These are phyloP conservation scores for Pyronema omphalodes DNA, from an alignment of 495 filamentous ascomycete species.

Conservation along the genomic window DNA sequence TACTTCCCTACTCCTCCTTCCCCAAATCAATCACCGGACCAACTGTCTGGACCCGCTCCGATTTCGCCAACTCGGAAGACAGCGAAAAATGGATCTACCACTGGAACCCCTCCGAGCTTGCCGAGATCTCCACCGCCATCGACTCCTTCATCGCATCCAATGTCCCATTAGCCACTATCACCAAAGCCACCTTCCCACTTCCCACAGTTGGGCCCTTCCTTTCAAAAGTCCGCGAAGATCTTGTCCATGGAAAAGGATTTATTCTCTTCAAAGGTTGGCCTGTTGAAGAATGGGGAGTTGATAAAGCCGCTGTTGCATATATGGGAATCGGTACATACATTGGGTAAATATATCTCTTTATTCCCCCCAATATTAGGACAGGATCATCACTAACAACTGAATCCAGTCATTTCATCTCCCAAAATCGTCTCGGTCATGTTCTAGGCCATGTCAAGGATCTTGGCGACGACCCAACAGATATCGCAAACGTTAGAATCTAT, in stretches of 20 bases:
- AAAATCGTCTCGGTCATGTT: constrained; percentile 76
- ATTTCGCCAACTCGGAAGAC: constrained; percentile 37
- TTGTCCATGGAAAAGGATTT: constrained; percentile 74
- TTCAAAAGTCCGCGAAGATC: constrained; percentile 40
- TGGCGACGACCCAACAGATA: constrained; percentile 61
- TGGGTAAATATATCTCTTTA: constrained; percentile 30
- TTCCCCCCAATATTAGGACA: neutral
- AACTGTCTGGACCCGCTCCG: constrained; percentile 61
- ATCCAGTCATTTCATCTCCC: constrained; percentile 49
- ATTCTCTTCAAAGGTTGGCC: constrained; percentile 77
- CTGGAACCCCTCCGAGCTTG: constrained; percentile 46
- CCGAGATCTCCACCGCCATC: constrained; percentile 45
- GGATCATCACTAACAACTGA: neutral
- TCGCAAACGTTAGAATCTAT: constrained; percentile 73
- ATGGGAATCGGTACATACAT: constrained; percentile 79
- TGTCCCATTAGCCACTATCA: constrained; percentile 54
- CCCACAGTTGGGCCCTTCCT: constrained; percentile 41
- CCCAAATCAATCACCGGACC: constrained; percentile 54
- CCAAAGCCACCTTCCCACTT: constrained; percentile 50
- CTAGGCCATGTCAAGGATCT: constrained; percentile 83
- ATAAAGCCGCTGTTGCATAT: constrained; percentile 70
- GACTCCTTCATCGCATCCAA: constrained; percentile 47
- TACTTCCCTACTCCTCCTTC: constrained; percentile 53
- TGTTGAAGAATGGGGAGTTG: constrained; percentile 52
- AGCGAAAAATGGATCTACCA: constrained; percentile 62